Conservation (phyloP, 441 rosid species). For the Daphne laureola region DNA sequence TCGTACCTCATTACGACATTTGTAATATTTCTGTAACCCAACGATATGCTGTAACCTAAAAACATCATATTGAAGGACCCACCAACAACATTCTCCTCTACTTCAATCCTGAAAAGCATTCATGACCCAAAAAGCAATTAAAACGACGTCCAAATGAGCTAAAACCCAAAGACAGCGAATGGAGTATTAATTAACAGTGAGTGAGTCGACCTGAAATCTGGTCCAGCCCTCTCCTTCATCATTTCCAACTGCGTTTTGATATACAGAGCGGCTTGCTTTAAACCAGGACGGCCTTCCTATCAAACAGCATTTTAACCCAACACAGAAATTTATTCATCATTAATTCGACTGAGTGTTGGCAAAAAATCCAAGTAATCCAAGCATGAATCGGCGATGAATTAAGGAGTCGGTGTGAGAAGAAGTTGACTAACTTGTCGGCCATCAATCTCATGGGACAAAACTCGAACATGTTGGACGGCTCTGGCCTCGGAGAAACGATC, state of each 20-base stretch:
- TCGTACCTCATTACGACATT: slow-evolving; percentile 79
- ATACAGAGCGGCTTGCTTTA: slow-evolving; percentile 81
- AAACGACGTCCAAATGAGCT: no score
- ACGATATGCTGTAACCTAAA: slow-evolving; percentile 73
- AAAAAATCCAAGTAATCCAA: not conserved
- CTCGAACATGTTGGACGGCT: slow-evolving; percentile 81
- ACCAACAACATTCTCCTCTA: slow-evolving; percentile 73
- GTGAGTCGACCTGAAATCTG: slow-evolving; percentile 48
- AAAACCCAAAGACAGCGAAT: no score
- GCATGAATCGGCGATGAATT: not conserved
- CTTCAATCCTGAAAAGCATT: slow-evolving; percentile 54
- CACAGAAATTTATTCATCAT: not conserved
- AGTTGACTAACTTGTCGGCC: slow-evolving; percentile 69
- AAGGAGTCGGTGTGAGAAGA: slow-evolving; percentile 4
- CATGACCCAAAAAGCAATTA: not conserved
- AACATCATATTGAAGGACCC: slow-evolving; percentile 96
- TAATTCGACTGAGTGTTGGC: not conserved
- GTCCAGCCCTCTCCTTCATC: slow-evolving; percentile 69
- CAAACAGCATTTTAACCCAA: not conserved
- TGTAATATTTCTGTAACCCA: slow-evolving; percentile 87
- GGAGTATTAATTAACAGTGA: not conserved
- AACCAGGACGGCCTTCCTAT: slow-evolving; percentile 91
- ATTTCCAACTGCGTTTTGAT: slow-evolving; percentile 63
- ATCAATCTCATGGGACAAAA: slow-evolving; percentile 58
- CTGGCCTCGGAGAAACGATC: slow-evolving; percentile 93